phyloP scores from a whole-genome alignment of 164 flowering plant genomes.

The Cinnamomum micranthum region DNA sequence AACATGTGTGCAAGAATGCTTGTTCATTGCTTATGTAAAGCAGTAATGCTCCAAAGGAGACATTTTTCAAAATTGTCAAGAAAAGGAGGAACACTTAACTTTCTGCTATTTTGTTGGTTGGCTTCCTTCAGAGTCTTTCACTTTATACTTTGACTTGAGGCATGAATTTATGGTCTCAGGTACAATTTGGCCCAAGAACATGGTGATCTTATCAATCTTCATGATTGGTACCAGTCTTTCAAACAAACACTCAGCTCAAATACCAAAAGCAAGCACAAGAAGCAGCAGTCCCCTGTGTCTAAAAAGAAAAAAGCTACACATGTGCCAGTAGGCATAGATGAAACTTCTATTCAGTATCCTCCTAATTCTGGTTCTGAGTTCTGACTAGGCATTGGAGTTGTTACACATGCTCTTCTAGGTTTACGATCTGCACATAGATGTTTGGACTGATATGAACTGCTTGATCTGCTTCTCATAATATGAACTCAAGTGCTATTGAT shows the following conservation, averaged over 20 bases:
- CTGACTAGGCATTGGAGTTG: background rate
- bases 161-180: constrained; percentile 28
- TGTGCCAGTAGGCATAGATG: constrained; percentile 35
- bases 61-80: background rate
- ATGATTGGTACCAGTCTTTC: constrained; percentile 92
- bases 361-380: background rate
- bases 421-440: no score
- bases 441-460: no score
- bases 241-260: constrained; percentile 36
- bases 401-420: background rate
- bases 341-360: constrained; percentile 85
- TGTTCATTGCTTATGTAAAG: background rate
- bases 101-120: background rate
- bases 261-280: constrained; percentile 37
- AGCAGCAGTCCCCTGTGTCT: constrained; percentile 41
- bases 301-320: constrained; percentile 48
- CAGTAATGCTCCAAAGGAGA: background rate
- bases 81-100: background rate
- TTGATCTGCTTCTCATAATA: no score
- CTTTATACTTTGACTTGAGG: background rate
- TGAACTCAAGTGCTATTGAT: no score
- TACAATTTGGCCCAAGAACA: constrained; percentile 82
- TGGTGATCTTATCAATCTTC: constrained; percentile 91
- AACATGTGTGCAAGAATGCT: background rate
- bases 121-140: background rate